These are phyloP conservation scores for Klebsormidium nitens DNA, from an alignment of 139 green algal species.

Conservation along the genomic window DNA sequence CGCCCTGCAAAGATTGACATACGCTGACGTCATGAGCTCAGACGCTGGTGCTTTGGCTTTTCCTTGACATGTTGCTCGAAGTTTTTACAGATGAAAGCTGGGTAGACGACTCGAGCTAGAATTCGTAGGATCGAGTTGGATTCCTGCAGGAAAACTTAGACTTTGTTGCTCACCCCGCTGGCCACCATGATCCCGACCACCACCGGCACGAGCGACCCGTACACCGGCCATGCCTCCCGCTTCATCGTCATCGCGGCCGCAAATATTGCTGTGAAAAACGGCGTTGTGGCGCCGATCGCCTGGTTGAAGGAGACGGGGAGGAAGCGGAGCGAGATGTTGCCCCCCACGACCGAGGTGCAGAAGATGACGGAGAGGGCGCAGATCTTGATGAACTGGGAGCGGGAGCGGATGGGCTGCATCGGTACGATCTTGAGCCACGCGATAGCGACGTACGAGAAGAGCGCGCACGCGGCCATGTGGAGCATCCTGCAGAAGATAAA, in stretches of 20 bases:
- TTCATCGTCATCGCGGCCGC: slow-evolving; percentile 52
- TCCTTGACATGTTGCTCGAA: too few species aligned
- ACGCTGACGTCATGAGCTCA: too few species aligned
- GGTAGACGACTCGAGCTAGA: too few species aligned
- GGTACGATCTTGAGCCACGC: slow-evolving; percentile 37
- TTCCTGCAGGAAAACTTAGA: too few species aligned
- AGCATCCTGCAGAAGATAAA: too few species aligned
- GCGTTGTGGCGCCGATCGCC: slow-evolving; percentile 86
- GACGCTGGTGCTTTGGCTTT: too few species aligned
- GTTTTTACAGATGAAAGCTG: too few species aligned
- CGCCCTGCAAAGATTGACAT: slow-evolving; percentile 55
- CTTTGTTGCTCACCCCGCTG: slow-evolving; percentile 47
- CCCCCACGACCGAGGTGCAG: slow-evolving; percentile 78
- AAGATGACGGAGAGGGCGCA: slow-evolving; percentile 73
- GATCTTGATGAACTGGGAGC: slow-evolving; percentile 70
- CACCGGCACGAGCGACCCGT: slow-evolving; percentile 82
- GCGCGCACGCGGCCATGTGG: slow-evolving; percentile 83
- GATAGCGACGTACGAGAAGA: slow-evolving; percentile 53
- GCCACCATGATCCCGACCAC: slow-evolving; percentile 83
- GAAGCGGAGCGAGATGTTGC: slow-evolving; percentile 80
- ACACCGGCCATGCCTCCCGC: slow-evolving; percentile 59
- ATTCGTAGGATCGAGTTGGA: too few species aligned
- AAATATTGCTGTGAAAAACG: slow-evolving; percentile 88
- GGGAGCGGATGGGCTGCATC: slow-evolving; percentile 52
- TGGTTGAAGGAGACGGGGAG: slow-evolving; percentile 93